phyloP scores from a whole-genome alignment of 192 early-diverging fungal species.

The Chytriomyces confervae region DNA sequence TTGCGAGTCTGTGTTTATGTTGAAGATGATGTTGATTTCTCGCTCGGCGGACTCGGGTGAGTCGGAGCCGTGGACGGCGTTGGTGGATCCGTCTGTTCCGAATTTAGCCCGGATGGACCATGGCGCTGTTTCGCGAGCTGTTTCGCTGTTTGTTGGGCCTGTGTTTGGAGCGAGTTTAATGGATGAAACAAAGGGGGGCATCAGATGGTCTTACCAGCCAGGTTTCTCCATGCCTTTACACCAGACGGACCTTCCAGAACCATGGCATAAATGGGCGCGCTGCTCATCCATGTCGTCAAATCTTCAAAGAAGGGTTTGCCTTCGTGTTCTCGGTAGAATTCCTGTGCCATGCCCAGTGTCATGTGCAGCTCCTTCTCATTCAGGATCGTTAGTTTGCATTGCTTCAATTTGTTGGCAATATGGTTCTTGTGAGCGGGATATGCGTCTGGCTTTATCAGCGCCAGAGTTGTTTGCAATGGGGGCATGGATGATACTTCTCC shows the following conservation, averaged over 20 bases:
- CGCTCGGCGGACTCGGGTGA: conserved; percentile 53
- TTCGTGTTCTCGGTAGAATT: conserved; percentile 57
- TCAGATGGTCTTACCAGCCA: conserved; percentile 55
- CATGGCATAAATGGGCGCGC: conserved; percentile 52
- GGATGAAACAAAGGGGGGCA: not conserved
- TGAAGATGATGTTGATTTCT: conserved; percentile 56
- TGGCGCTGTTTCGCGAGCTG: conserved; percentile 48
- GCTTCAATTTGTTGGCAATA: conserved; percentile 49
- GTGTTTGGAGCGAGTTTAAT: not conserved
- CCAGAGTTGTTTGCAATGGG: conserved; percentile 50
- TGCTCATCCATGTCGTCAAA: conserved; percentile 61
- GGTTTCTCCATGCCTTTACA: conserved; percentile 31
- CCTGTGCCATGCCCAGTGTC: conserved; percentile 43
- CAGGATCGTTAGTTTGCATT: conserved; percentile 49
- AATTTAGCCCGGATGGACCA: conserved; percentile 48
- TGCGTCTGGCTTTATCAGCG: conserved; percentile 63
- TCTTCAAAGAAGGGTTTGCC: conserved; percentile 54
- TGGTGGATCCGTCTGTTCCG: conserved; percentile 59
- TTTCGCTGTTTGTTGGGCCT: conserved; percentile 56
- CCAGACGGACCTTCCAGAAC: conserved; percentile 43
- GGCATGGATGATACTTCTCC: conserved; percentile 18
- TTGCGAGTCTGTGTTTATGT: too few species aligned
- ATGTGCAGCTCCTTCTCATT: conserved; percentile 51
- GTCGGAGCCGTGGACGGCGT: conserved; percentile 66
- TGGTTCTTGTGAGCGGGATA: conserved; percentile 54